Evolutionary conservation across 1,139 yeast genomes (phyloP).

Genomic region (Suhomyces anneliseae): DNA sequence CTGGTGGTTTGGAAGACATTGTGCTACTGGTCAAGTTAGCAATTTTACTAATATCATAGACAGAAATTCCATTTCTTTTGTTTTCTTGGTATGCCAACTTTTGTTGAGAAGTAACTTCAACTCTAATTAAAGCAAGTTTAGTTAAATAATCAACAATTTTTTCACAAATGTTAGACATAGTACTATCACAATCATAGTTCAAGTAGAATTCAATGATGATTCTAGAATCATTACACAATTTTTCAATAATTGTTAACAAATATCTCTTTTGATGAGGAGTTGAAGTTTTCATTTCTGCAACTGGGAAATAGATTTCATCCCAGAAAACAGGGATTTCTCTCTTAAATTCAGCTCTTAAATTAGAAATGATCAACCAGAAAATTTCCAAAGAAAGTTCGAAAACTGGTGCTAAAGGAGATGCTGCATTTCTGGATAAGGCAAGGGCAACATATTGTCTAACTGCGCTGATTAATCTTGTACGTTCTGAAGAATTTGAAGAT

Average conservation of each 20-base stretch:
- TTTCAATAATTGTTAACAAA: conserved; percentile 71
- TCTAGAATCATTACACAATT: conserved; percentile 85
- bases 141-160: conserved; percentile 76
- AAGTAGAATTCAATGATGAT: conserved; percentile 88
- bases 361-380: conserved; percentile 83
- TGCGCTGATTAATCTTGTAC: conserved; percentile 70
- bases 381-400: conserved; percentile 91
- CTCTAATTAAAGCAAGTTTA: conserved; percentile 66
- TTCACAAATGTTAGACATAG: conserved; percentile 85
- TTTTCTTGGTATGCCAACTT: conserved; percentile 65
- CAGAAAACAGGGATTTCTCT: conserved; percentile 91
- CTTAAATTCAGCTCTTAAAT: conserved; percentile 83
- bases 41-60: conserved; percentile 69
- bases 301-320: conserved; percentile 91
- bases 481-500: conserved; percentile 57
- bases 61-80: conserved; percentile 60
- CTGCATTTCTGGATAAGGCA: conserved; percentile 86
- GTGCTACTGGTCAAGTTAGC: conserved; percentile 76
- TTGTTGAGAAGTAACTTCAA: conserved; percentile 72
- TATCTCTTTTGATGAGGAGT: conserved; percentile 92
- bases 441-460: conserved; percentile 82
- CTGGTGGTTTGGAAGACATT: conserved; percentile 60
- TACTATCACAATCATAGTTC: conserved; percentile 91
- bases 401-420: conserved; percentile 87
- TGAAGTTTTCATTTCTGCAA: conserved; percentile 87